These are phyloP conservation scores for Pleurotus cornucopiae DNA, from an alignment of 768 basidiomycete genomes.

Conservation along the genomic window DNA sequence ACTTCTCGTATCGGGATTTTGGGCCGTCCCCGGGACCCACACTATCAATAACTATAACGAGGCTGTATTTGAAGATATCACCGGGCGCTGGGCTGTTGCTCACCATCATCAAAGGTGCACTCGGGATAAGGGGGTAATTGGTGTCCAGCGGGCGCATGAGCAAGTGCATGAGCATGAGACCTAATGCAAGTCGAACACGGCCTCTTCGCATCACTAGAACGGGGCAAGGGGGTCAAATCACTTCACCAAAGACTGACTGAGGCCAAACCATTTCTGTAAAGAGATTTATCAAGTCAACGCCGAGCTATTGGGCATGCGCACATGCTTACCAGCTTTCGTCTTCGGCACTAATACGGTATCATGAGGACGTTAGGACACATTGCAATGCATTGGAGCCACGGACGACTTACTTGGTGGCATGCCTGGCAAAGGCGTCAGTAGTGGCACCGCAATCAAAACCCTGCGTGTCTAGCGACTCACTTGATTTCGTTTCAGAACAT, in stretches of 20 bases:
- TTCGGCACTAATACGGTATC: conserved; percentile 49
- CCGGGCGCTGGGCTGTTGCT: conserved; percentile 12
- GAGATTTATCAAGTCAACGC: conserved; percentile 12
- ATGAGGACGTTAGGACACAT: too few species aligned
- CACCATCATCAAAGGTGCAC: conserved; percentile 77
- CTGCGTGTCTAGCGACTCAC: conserved; percentile 21
- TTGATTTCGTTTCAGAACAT: conserved; percentile 51
- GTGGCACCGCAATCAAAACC: too few species aligned
- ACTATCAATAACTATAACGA: conserved; percentile 36
- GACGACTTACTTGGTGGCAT: conserved; percentile 45
- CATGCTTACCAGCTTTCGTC: conserved; percentile 61
- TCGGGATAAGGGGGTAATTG: conserved; percentile 53
- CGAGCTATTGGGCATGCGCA: conserved; percentile 2
- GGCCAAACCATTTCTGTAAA: conserved; percentile 53
- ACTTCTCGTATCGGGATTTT: conserved; percentile 55
- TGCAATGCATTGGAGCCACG: not conserved
- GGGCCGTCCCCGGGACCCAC: conserved; percentile 41
- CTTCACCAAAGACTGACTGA: not conserved
- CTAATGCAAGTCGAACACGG: conserved; percentile 77
- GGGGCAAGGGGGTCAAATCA: not conserved
- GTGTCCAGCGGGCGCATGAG: conserved; percentile 56
- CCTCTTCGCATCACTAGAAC: conserved; percentile 62
- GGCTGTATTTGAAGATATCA: not conserved
- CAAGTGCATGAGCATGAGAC: conserved; percentile 65
- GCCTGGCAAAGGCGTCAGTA: conserved; percentile 28